Conservation (phyloP, 2,329 filamentous ascomycete species). For the Ascochyta viciae-villosae region DNA sequence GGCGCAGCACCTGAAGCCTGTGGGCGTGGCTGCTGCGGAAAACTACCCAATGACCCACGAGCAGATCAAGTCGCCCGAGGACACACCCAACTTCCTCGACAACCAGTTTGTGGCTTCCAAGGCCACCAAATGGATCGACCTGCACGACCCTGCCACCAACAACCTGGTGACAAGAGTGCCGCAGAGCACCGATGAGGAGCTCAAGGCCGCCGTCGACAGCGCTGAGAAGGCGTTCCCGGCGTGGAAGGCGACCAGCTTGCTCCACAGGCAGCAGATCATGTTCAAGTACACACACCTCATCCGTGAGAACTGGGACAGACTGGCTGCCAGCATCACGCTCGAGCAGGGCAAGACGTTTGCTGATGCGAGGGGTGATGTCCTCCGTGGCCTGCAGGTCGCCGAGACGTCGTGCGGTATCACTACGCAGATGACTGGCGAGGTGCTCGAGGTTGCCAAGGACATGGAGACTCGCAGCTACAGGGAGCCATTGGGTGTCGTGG, state of each 20-base stretch:
- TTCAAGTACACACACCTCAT: slow-evolving; percentile 84
- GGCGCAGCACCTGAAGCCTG: slow-evolving; percentile 58
- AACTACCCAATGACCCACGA: slow-evolving; percentile 76
- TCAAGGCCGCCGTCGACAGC: slow-evolving; percentile 76
- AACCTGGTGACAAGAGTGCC: slow-evolving; percentile 84
- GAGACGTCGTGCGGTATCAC: slow-evolving; percentile 83
- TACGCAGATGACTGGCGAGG: slow-evolving; percentile 81
- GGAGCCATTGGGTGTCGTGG: slow-evolving; percentile 81
- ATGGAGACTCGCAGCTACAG: slow-evolving; percentile 87
- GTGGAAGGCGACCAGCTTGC: slow-evolving; percentile 75
- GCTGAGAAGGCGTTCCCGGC: slow-evolving; percentile 76
- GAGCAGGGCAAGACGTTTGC: slow-evolving; percentile 91
- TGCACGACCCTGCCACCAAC: slow-evolving; percentile 85
- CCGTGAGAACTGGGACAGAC: slow-evolving; percentile 82
- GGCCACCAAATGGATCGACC: slow-evolving; percentile 76
- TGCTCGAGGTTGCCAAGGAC: slow-evolving; percentile 85
- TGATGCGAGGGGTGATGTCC: slow-evolving; percentile 81
- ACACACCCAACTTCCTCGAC: slow-evolving; percentile 83
- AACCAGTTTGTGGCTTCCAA: slow-evolving; percentile 76
- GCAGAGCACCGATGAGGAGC: slow-evolving; percentile 79
- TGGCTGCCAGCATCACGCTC: slow-evolving; percentile 84
- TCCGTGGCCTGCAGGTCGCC: slow-evolving; percentile 82
- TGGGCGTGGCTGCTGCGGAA: slow-evolving; percentile 58
- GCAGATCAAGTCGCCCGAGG: slow-evolving; percentile 68
- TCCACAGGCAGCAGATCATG: slow-evolving; percentile 83